Base-by-base conservation (phyloP, 169 alveolate species). In the Eimeria sp. region DNA sequence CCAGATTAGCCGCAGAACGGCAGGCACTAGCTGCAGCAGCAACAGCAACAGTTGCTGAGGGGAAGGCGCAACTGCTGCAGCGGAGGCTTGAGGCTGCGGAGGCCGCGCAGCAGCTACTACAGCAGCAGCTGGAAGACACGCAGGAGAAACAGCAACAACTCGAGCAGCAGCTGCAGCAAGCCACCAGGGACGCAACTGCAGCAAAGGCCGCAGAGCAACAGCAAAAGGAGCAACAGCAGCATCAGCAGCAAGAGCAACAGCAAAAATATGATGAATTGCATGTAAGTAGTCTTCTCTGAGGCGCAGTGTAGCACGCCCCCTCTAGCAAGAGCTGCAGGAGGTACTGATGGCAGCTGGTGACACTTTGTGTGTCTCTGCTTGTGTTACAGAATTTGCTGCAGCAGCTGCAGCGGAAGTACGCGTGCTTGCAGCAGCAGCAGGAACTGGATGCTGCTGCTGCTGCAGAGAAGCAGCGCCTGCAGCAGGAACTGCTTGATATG, bases 1-100 rank as follows among this genome's bases (percentile, higher is more conserved):
- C 80, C 30, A 40, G 95, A n/a, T 73, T 89, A 57, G 78, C 95
- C 9, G 95, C 95, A 72, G 95, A 89, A 80, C 45, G 95, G 0
- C 95, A 89, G 75, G 80, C 86, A 25, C 95, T 89, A 30, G 95
- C 95, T 16, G 95, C 95, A 7, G 95, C 95, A 45, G 95, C 95
- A 34, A 72, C 70, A 27, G 95, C 95, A 20, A 4, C 95, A 0
- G 84, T 75, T 45, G 95, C 95, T 3, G 95, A 89, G 75, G 95
- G 95, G 5, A 65, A 70, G 14, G 72, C 78, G 58, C 47, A 57
- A 40, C 87, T 89, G 87, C 95, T 65, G 65, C 88, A 70, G 87
- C 95, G 80, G 87, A 70, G 95, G 61, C 95, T 89, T 40, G 95
- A 89, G 47, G 87, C 76, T 4, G 95, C 95, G 0, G 95, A 89